phyloP scores from a whole-genome alignment of 2,329 filamentous ascomycete species.

The Calcarisporium arbuscula region DNA sequence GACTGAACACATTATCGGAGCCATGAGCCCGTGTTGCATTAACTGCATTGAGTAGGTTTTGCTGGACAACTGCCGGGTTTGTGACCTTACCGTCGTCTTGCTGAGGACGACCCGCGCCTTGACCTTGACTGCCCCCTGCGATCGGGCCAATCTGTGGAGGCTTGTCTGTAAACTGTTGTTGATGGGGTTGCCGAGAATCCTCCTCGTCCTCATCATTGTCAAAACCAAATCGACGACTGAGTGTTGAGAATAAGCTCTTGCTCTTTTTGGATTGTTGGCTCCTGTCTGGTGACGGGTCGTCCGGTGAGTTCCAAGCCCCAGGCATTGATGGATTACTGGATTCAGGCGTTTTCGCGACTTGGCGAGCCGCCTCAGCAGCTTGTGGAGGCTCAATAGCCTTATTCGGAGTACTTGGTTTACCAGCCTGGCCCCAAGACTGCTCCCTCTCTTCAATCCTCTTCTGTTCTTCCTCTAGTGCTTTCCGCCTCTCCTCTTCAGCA shows the following conservation, averaged over 20 bases:
- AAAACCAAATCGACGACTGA: conserved; percentile 63
- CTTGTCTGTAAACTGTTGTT: conserved; percentile 36
- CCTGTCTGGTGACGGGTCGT: conserved; percentile 30
- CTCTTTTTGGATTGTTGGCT: conserved; percentile 32
- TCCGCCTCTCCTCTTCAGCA: conserved; percentile 74
- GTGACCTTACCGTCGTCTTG: conserved; percentile 49
- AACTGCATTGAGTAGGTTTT: conserved; percentile 72
- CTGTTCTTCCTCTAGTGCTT: conserved; percentile 67
- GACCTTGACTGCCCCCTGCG: neutral
- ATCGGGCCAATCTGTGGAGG: conserved; percentile 14
- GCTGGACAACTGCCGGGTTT: conserved; percentile 54
- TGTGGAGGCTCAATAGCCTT: conserved; percentile 17
- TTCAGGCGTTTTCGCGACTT: conserved; percentile 34
- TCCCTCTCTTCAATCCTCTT: conserved; percentile 55
- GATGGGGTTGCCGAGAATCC: conserved; percentile 34
- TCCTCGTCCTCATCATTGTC: conserved; percentile 42
- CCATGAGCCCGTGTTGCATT: conserved; percentile 71
- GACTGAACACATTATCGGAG: conserved; percentile 65
- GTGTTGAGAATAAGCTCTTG: conserved; percentile 60
- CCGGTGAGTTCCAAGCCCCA: conserved; percentile 67
- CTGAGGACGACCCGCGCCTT: conserved; percentile 8
- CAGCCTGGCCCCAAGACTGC: conserved; percentile 32
- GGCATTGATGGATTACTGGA: conserved; percentile 53
- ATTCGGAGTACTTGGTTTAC: conserved; percentile 17
- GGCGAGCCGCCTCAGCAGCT: conserved; percentile 29